Evolutionary conservation across 2,329 filamentous ascomycete species (phyloP), one percentile per base, ranked within the genome.

Genomic region (Falciphora oryzae): DNA sequence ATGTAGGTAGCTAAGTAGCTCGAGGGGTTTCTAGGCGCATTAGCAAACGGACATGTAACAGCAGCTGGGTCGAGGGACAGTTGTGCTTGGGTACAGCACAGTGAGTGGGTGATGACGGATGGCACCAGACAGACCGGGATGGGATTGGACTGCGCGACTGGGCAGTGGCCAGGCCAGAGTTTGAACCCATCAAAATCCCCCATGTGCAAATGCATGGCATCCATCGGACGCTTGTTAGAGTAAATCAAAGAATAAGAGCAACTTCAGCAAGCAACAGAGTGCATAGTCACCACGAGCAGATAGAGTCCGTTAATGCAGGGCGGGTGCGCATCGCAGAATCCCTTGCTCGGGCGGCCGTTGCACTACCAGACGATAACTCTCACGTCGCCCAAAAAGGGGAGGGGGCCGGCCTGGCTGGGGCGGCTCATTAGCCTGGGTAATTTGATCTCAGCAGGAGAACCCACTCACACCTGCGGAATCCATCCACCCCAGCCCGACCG

Each of bases 401-500:
- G 44, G 44, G 44, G 44, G 22, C 44, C 44, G 44, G 18, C 44
- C 44, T 53, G 44, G 44, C 14, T 18, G 44, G 38, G 38, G 38
- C 38, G 38, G 44, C 44, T 53, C 44, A 61, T 61, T 61, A 61
- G 59, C 59, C 35, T 44, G 44, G 32, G 32, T 61, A 61, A 18
- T 38, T 61, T 63, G 56, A 63, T 58, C 56, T 63, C 61, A 53
- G 29, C 56, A 53, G 58, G 22, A 22, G 56, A 63, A 63, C 44
- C 61, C 61, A 63, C 61, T 63, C 61, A 63, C 61, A 63, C 61
- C 53, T 29, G 44, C 44, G 59, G 59, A 61, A 53, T 62, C 61
- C 38, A 58, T 63, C 61, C 53, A 38, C 27, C 61, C 61, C 44
- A 53, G 44, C 61, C 61, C 53, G 61, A 63, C 50, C 50, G 50